Base-by-base conservation (phyloP, 2,329 filamentous ascomycete genomes). In the Pseudocercospora eumusae region DNA sequence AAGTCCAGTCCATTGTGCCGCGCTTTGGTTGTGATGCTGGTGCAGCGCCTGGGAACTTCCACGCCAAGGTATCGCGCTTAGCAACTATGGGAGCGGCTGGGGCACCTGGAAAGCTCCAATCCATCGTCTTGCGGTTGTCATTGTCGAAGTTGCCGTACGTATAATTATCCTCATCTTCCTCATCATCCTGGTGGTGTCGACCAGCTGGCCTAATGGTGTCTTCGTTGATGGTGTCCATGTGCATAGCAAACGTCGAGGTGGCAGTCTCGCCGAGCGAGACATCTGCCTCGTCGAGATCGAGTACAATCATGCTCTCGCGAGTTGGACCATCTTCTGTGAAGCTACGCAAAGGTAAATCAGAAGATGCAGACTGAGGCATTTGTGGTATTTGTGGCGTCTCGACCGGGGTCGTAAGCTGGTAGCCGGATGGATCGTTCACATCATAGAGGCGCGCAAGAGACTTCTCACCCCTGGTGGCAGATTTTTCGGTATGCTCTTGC, bases 381-480 rank as follows among this genome's bases (percentile, higher is more conserved):
- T 62, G 62, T 8, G 45, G 36, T 55, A 59, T 47, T 18, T n/a
- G 76, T 74, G 40, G 61, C 50, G 58, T 62, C n/a, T 23, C 80
- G 20, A 33, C 52, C 77, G 67, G 71, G 75, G 63, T 81, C 79
- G 68, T 79, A 18, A 64, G 85, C 59, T 80, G 81, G 70, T 88
- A 88, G n/a, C 81, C 83, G 6, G 81, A 81, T 58, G 79, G 79
- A 31, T 80, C 76, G 31, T 63, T 53, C 36, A 80, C 78, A 63
- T 87, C 79, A 69, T 86, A 88, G 3, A 88, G 72, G 9, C 84
- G 82, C 60, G 84, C 81, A 67, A 88, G 78, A 2, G 81, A 82
- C 45, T 76, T 79, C 61, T 82, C 82, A 49, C 85, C 85, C 66
- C 85, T 78, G 50, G 81, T 80, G 50, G 85, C 83, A 25, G 82